Percentiles rank a stretch among this genome's conserved stretches.
Evolutionary conservation across 1,284 basidiomycete species (phyloP).

Genomic region (Cutaneotrichosporon dermatis): DNA sequence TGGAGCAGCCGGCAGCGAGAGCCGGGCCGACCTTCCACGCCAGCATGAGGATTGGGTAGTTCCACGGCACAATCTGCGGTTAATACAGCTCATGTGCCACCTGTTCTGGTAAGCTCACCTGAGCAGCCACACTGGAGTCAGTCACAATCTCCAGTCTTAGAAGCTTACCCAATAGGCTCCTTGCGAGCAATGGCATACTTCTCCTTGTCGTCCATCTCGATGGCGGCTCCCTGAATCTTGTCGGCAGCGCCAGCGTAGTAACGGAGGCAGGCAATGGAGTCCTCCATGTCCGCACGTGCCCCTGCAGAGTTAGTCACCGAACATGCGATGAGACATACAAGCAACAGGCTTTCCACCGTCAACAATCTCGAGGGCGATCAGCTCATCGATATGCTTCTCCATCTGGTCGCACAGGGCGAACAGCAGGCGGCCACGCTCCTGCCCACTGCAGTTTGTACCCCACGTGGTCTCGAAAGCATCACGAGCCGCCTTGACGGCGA

Average conservation of each 20-base stretch:
- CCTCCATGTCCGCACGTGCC: constrained; percentile 65
- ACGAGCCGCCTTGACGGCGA: constrained; percentile 77
- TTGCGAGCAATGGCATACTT: constrained; percentile 82
- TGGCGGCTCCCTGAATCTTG: constrained; percentile 63
- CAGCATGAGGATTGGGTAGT: not conserved
- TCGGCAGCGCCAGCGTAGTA: constrained; percentile 56
- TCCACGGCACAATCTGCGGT: not conserved
- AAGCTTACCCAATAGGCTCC: constrained; percentile 70
- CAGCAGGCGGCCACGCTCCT: constrained; percentile 68
- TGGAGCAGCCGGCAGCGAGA: constrained; percentile 57
- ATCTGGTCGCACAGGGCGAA: constrained; percentile 86
- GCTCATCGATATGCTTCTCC: constrained; percentile 65
- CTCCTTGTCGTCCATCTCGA: constrained; percentile 47
- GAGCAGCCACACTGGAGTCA: constrained; percentile 65
- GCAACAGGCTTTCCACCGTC: constrained; percentile 77
- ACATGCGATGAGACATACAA: constrained; percentile 59
- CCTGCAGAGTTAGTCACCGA: constrained; percentile 51
- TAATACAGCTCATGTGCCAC: too few relatives aligned
- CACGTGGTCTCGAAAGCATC: constrained; percentile 69
- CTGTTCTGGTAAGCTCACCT: constrained; percentile 57
- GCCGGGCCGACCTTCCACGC: constrained; percentile 83
- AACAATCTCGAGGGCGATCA: constrained; percentile 68
- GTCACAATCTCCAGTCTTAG: too few relatives aligned
- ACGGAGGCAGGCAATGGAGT: constrained; percentile 71
- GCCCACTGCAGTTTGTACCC: constrained; percentile 62